Evolutionary conservation across 2,329 filamentous ascomycete species (phyloP).

Genomic region (Epichloe amarillans): DNA sequence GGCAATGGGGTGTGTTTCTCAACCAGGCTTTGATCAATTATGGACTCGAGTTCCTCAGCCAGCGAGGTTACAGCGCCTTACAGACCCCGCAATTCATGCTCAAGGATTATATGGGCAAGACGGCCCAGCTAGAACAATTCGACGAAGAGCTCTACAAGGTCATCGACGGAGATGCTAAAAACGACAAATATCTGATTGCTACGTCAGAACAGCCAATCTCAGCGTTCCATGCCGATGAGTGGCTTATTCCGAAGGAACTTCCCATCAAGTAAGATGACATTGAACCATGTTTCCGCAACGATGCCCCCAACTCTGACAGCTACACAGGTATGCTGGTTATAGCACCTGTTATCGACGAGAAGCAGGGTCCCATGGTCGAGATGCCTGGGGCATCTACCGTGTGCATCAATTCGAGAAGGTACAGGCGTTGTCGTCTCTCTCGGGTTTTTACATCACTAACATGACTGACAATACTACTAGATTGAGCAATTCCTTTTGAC

Average conservation of each 20-base stretch:
- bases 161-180: conserved; percentile 69
- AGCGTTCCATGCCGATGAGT: conserved; percentile 84
- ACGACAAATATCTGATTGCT: conserved; percentile 69
- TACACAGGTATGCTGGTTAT: conserved; percentile 78
- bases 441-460: neutral
- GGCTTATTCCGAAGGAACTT: conserved; percentile 71
- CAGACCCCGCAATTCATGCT: conserved; percentile 92
- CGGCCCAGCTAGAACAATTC: conserved; percentile 91
- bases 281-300: neutral
- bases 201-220: conserved; percentile 94
- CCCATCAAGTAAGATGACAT: conserved; percentile 56
- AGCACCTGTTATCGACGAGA: conserved; percentile 94
- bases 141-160: conserved; percentile 99
- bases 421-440: neutral
- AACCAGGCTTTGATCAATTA: conserved; percentile 95
- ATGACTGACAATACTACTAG: conserved; percentile 9
- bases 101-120: conserved; percentile 93
- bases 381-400: conserved; percentile 96
- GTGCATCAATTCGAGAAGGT: conserved; percentile 97
- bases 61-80: conserved; percentile 68
- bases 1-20: conserved; percentile 76
- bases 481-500: conserved; percentile 70
- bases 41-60: conserved; percentile 74
- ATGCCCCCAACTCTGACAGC: neutral
- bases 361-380: conserved; percentile 71